Evolutionary conservation across 148 eudicot genomes (phyloP).

Genomic region (Heliosperma pusillum): DNA sequence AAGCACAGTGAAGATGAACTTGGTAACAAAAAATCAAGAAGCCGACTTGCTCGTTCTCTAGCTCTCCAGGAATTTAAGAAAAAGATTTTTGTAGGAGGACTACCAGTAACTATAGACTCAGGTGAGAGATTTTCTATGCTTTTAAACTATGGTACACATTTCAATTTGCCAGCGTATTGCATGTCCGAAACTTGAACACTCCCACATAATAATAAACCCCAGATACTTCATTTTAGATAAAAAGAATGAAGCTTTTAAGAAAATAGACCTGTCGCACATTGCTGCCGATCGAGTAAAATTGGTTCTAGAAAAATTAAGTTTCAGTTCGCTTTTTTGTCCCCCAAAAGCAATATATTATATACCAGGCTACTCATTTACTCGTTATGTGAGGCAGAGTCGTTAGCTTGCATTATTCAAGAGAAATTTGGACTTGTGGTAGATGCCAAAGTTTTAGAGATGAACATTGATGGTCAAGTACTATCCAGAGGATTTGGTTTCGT

Average conservation of each 20-base stretch:
- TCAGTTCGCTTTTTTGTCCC: background rate
- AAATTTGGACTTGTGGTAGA: conserved; percentile 34
- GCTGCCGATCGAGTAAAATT: background rate
- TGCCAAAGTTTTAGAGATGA: conserved; percentile 28
- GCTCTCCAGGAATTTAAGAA: conserved; percentile 25
- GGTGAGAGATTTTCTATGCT: conserved; percentile 16
- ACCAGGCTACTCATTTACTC: background rate
- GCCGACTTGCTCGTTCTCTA: conserved; percentile 19
- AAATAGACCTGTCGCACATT: background rate
- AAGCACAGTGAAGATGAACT: conserved; percentile 33
- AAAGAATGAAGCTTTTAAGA: no score
- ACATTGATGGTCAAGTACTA: conserved; percentile 19
- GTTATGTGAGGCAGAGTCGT: conserved; percentile 23
- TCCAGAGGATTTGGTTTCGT: conserved; percentile 42
- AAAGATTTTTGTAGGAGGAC: conserved; percentile 36
- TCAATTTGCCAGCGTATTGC: background rate
- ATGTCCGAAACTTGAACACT: background rate
- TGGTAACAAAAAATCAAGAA: conserved; percentile 16
- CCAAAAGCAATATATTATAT: background rate
- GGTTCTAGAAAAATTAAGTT: background rate
- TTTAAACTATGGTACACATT: no score
- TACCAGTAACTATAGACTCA: conserved; percentile 31
- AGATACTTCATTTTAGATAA: background rate
- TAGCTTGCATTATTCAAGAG: conserved; percentile 22
- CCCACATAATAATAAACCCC: background rate